Percentiles rank a stretch among this genome's conserved stretches.
phyloP scores from a whole-genome alignment of 75 land plant species.

The Cryptomeria japonica region DNA sequence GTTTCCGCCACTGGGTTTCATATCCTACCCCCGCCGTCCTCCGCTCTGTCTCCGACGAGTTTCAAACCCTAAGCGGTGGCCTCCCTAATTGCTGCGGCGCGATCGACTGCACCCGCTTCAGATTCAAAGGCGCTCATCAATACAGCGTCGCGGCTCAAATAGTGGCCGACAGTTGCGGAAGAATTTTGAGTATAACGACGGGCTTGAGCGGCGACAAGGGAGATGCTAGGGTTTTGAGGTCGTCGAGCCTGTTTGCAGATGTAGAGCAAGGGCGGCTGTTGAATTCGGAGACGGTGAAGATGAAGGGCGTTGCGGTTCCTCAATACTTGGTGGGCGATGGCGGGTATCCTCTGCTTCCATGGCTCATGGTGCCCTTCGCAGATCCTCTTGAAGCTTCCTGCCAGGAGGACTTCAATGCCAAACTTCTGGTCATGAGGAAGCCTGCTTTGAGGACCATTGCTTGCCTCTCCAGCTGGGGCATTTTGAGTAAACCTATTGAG shows the following conservation, averaged over 20 bases:
- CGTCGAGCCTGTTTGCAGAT: constrained; percentile 49
- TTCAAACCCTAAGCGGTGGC: constrained; percentile 29
- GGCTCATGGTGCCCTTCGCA: constrained; percentile 64
- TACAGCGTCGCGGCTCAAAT: constrained; percentile 47
- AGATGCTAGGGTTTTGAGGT: constrained; percentile 40
- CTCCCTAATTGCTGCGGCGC: constrained; percentile 74
- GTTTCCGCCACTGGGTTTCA: constrained; percentile 55
- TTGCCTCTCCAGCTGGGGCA: constrained; percentile 69
- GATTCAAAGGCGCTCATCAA: neutral
- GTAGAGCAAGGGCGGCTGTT: constrained; percentile 32
- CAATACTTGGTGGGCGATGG: constrained; percentile 57
- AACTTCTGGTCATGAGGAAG: constrained; percentile 19
- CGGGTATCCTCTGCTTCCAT: constrained; percentile 52
- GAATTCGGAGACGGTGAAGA: constrained; percentile 13
- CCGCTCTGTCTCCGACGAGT: constrained; percentile 14
- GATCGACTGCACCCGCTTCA: constrained; percentile 42
- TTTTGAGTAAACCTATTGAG: constrained; percentile 43
- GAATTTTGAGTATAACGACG: constrained; percentile 53
- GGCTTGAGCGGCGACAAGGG: constrained; percentile 50
- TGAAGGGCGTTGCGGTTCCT: constrained; percentile 27
- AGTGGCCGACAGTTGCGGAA: constrained; percentile 55
- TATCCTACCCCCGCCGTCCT: constrained; percentile 50
- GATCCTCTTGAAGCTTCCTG: constrained; percentile 19
- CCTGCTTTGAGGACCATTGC: constrained; percentile 27
- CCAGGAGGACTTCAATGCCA: constrained; percentile 55